Base-by-base conservation (phyloP, 768 basidiomycete genomes). In the Dictyophora rubrovolvata region DNA sequence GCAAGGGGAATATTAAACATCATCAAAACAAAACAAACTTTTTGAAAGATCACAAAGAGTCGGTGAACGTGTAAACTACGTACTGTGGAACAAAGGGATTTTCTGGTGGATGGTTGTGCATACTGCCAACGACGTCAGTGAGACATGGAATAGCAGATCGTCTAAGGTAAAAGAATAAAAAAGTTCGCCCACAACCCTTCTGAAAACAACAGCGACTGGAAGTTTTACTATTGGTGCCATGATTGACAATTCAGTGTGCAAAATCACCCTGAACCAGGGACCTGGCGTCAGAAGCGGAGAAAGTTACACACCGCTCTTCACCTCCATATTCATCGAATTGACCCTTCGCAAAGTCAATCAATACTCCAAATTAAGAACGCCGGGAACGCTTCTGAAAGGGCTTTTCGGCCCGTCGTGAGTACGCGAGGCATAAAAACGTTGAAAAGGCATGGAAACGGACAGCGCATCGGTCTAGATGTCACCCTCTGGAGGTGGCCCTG, bases 1-100 rank as follows among this genome's bases (percentile, higher is more conserved):
- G 54, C 6, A 8, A 48, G 42, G n/a, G 4, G 10, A 9, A 42
- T 42, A n/a, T 12, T 42, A 42, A 42, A 42, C 14, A n/a, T n/a
- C 12, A 42, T 28, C 28, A 28, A 28, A 28, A 28, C 28, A 28
- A 28, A 28, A 28, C 28, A 2, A 28, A 28, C 28, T 3, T 28
- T 28, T 2, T 28, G 28, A 2, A 28, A 28, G 28, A 28, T 28
- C 28, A 28, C 28, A 28, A 28, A 28, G n/a, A 28, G 28, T 28
- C 28, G 28, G 28, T 28, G 28, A 28, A 28, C 28, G 28, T 28
- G 28, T 28, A 28, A 42, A 42, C 42, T 42, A 16, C 53, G 21
- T 54, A 54, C 53, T 36, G 22, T 33, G 53, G 53, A 14, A 54
- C 28, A 34, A 54, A 54, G 14, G 53, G 53, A 36, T 54, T 54